Base-by-base conservation (phyloP, 2,329 filamentous ascomycete species). In the Penicillium sp. region DNA sequence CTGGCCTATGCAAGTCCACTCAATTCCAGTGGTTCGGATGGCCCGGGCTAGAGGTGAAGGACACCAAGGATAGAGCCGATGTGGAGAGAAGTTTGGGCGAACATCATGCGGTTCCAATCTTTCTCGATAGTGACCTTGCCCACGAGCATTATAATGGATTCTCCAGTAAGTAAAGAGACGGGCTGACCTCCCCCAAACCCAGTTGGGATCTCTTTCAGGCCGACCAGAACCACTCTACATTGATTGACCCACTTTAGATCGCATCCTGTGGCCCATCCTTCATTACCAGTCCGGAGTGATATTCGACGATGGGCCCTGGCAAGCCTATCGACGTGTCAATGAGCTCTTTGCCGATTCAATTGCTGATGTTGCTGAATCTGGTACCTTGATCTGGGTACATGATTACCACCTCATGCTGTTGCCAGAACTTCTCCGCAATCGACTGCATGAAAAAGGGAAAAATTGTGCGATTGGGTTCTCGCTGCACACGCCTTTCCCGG, bases 71-170 rank as follows among this genome's bases (percentile, higher is more conserved):
- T 71, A 81, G 87, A 45, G 79, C 83, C 7, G 79, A 81, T 51
- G 86, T 97, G 71, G 86, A 83, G 63, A 79, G 87, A 64, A 85
- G 87, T 58, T 77, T 97, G 65, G 84, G 89, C 16, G 87, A 94
- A 66, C 90, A 95, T 73, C 86, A 87, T 62, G 92, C 92, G 2
- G 85, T 92, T 19, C 91, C 92, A 1, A 87, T 97, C 55, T 96
- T 96, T 71, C 82, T 97, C 63, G 87, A 91, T 55, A 89, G 94
- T 62, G 89, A 95, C 66, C 82, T 96, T 55, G 91, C 91, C 51
- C 90, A 97, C 69, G 85, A 87, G 57, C 93, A 97, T 74, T 97
- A 97, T 79, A 97, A 97, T 68, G 92, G 92, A 29, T 97, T 97
- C 74, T 92, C 91, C 10, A 97, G 91, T 94, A 81, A 67, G 87